Percentiles rank a stretch among this genome's conserved stretches.
These are phyloP conservation scores for Persicaria maculosa DNA, from an alignment of 148 eudicot genomes.

Conservation along the genomic window DNA sequence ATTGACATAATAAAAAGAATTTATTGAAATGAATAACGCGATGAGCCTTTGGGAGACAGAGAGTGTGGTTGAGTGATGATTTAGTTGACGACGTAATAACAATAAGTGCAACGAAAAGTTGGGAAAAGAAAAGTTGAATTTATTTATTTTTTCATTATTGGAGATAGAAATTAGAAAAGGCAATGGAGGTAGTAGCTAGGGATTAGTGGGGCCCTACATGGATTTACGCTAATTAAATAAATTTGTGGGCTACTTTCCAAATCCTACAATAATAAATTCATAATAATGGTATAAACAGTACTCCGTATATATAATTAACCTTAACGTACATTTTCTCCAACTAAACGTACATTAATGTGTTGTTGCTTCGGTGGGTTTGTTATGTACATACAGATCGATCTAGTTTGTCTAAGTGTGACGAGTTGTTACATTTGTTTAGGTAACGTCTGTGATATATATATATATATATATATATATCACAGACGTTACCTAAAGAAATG, in stretches of 20 bases:
- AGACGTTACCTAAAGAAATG: no score
- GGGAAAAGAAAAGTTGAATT: neutral
- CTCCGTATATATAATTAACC: neutral
- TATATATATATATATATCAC: no score
- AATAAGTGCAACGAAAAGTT: conserved; percentile 11
- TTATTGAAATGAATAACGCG: neutral
- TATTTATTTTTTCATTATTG: neutral
- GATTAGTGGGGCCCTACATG: neutral
- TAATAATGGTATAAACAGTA: neutral
- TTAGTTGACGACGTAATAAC: conserved; percentile 11
- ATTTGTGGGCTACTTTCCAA: neutral
- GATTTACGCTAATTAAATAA: neutral
- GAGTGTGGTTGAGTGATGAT: conserved; percentile 2
- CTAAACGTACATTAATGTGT: neutral
- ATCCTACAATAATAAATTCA: neutral
- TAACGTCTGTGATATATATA: no score
- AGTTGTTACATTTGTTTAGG: no score
- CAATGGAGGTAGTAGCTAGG: conserved; percentile 3
- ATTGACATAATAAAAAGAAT: no score
- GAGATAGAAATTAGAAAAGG: conserved; percentile 8
- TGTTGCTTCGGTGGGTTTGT: neutral
- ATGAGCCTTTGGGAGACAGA: conserved; percentile 3
- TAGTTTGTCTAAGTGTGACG: no score
- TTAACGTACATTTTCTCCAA: neutral
- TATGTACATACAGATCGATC: neutral